These are phyloP conservation scores for Bruguiera hainesii DNA, from an alignment of 441 rosid genomes.

Conservation along the genomic window DNA sequence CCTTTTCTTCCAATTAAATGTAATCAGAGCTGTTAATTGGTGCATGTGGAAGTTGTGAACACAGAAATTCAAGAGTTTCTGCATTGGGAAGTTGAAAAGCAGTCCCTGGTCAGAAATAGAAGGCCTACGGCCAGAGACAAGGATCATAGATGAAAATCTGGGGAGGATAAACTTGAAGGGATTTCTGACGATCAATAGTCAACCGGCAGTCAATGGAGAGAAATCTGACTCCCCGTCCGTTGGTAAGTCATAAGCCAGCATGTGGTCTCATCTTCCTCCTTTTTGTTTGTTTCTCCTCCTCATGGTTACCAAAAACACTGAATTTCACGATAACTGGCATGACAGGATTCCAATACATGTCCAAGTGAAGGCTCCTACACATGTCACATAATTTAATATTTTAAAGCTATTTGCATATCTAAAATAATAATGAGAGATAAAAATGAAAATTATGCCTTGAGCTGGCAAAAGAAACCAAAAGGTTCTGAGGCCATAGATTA, in stretches of 20 bases:
- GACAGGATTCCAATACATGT: no score
- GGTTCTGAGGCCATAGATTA: no score
- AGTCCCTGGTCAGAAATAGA: slow-evolving; percentile 98
- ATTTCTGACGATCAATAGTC: slow-evolving; percentile 95
- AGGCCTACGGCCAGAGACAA: slow-evolving; percentile 90
- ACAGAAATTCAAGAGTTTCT: slow-evolving; percentile 77
- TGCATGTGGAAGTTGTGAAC: slow-evolving; percentile 17
- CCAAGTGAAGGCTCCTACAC: neutral
- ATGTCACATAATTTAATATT: neutral
- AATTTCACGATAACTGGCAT: no score
- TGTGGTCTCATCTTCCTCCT: no score
- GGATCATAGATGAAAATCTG: slow-evolving; percentile 74
- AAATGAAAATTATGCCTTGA: no score
- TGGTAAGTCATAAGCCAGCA: slow-evolving; percentile 46
- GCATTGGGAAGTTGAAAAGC: slow-evolving; percentile 78
- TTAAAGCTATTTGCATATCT: no score
- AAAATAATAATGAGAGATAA: no score
- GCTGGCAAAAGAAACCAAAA: no score
- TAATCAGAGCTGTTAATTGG: slow-evolving; percentile 5
- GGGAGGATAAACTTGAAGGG: slow-evolving; percentile 84
- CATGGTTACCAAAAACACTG: no score
- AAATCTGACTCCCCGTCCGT: slow-evolving; percentile 72
- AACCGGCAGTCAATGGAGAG: slow-evolving; percentile 85
- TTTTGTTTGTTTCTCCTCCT: no score
- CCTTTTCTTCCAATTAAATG: slow-evolving; percentile 2